A percentile compares a stretch with the other conserved stretches of the same genome.
Conservation (phyloP, 441 rosid species). For the Manihot esculenta region DNA sequence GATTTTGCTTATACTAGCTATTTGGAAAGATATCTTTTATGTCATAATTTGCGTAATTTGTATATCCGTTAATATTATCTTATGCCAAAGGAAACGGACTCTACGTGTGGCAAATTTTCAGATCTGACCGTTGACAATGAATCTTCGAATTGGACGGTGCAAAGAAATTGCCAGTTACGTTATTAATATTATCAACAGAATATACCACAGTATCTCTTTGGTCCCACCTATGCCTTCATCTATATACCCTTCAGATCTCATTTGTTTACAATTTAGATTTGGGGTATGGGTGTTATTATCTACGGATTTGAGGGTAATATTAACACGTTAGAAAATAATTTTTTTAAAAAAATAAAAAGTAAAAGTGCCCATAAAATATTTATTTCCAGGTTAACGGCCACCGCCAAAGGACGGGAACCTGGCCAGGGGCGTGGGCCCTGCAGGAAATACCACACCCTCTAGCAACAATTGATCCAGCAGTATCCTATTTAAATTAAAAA, state of each 20-base stretch:
- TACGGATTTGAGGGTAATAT: too few species aligned
- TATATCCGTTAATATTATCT: too few species aligned
- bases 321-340: too few species aligned
- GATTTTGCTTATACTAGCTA: too few species aligned
- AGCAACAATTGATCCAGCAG: too few species aligned
- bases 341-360: background rate
- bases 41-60: too few species aligned
- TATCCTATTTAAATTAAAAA: too few species aligned
- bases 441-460: too few species aligned
- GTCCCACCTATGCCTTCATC: background rate
- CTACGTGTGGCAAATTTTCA: background rate
- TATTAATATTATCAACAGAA: background rate
- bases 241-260: background rate
- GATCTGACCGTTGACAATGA: slow-evolving; percentile 16
- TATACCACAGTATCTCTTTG: slow-evolving; percentile 12
- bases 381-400: background rate
- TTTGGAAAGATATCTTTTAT: too few species aligned
- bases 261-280: background rate
- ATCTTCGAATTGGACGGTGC: slow-evolving; percentile 29
- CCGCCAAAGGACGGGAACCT: background rate
- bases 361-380: background rate
- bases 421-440: background rate
- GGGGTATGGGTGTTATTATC: too few species aligned
- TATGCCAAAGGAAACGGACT: background rate
- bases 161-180: slow-evolving; percentile 6